Base-by-base conservation (phyloP, 2,329 filamentous ascomycete species). In the Colletotrichum shisoi region DNA sequence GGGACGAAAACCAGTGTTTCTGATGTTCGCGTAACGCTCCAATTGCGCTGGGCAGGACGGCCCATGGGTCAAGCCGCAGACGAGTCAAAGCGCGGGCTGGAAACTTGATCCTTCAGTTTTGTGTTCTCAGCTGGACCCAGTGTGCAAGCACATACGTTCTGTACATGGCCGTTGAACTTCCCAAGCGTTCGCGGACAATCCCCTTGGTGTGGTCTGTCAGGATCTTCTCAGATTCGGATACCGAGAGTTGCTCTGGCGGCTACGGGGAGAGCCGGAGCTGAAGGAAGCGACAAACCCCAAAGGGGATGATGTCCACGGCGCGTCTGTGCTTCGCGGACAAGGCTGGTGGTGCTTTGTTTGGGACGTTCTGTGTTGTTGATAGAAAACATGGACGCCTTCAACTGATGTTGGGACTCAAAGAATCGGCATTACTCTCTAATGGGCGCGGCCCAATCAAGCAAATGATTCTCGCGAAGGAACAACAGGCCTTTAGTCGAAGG, bases 31-130 rank as follows among this genome's bases (percentile, higher is more conserved):
- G 37, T 45, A 39, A 39, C 48, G 34, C 42, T 37, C 46, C 13
- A 48, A 39, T 40, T 46, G 39, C 7, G 31, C 53, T 48, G 15
- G 42, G 27, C 40, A 67, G 27, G 44, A 46, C 31, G 60, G 64
- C 40, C 27, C 49, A 24, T 37, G 48, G 31, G 53, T 31, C 24
- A 44, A 56, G 37, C 62, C 57, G 53, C 63, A 58, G 51, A 57
- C 44, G 48, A 44, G 66, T 67, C 66, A 67, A 61, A 67, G 63
- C 63, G 62, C 63, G 45, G 27, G n/a, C 42, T 19, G 34, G 42
- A 44, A 19, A 52, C n/a, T 9, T 42, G 4, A 51, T n/a, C 44
- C 17, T 59, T 27, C 24, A 48, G 3, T 4, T 7, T 58, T 3
- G 56, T 27, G 21, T 39, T 34, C 27, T 5, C 46, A 27, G 8